Evolutionary conservation across 1,284 basidiomycete genomes (phyloP).

Genomic region (Puccinia polysora): DNA sequence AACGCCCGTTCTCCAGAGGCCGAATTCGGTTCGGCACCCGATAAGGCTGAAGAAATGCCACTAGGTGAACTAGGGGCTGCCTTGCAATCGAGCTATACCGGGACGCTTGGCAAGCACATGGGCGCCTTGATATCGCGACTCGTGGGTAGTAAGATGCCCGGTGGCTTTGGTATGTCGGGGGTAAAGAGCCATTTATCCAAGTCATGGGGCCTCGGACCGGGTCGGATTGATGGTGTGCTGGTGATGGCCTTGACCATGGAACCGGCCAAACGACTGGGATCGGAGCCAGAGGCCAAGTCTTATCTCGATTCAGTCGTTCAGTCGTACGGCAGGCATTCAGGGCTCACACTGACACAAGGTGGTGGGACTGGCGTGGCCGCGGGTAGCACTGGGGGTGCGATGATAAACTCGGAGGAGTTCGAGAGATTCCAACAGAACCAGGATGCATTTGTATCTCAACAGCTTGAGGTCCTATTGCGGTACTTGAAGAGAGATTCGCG

Average conservation of each 20-base stretch:
- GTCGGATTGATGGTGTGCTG: slow-evolving; percentile 83
- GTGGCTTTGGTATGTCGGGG: too few relatives aligned
- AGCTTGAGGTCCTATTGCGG: slow-evolving; percentile 92
- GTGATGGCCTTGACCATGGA: slow-evolving; percentile 86
- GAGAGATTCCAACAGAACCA: slow-evolving; percentile 91
- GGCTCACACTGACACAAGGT: slow-evolving; percentile 72
- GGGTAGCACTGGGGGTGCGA: slow-evolving; percentile 48
- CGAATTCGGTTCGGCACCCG: slow-evolving; percentile 68
- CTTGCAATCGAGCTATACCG: too few relatives aligned
- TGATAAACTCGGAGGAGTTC: slow-evolving; percentile 97
- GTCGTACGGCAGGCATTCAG: slow-evolving; percentile 77
- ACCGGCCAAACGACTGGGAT: slow-evolving; percentile 84
- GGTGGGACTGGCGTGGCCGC: slow-evolving; percentile 61
- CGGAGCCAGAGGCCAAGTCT: slow-evolving; percentile 84
- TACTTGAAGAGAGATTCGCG: slow-evolving; percentile 91
- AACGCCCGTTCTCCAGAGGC: too few relatives aligned
- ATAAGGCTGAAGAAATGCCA: slow-evolving; percentile 95
- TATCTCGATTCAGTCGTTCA: slow-evolving; percentile 85
- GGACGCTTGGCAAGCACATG: too few relatives aligned
- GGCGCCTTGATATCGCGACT: too few relatives aligned
- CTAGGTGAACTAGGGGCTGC: too few relatives aligned
- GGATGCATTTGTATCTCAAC: slow-evolving; percentile 82
- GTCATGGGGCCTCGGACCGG: slow-evolving; percentile 85
- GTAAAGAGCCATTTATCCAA: slow-evolving; percentile 80
- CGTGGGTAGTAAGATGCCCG: too few relatives aligned